Conservation (phyloP, 805 yeast genomes). For the Candida argentea region DNA sequence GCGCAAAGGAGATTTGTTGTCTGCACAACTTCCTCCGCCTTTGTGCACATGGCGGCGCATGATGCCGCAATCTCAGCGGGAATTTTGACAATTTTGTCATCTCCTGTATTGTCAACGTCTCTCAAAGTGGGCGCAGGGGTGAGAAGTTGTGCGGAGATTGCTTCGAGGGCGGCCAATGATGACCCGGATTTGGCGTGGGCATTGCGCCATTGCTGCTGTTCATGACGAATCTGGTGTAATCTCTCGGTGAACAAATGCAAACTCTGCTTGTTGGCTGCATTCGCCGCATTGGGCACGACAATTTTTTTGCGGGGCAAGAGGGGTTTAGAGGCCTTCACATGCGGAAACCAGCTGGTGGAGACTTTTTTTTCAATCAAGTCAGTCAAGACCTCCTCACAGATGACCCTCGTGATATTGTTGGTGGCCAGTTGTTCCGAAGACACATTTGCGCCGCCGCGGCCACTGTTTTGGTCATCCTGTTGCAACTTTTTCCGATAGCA, state of each 20-base stretch:
- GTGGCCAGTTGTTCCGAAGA: constrained; percentile 31
- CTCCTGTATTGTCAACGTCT: too few species aligned
- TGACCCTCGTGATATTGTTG: constrained; percentile 46
- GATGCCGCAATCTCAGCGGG: too few species aligned
- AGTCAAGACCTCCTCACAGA: constrained; percentile 50
- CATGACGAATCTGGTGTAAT: constrained; percentile 32
- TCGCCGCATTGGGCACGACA: constrained; percentile 50
- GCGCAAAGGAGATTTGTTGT: too few species aligned
- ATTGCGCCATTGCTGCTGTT: constrained; percentile 39
- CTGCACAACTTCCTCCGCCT: too few species aligned
- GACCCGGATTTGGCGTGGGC: constrained; percentile 10
- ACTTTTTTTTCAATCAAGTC: constrained; percentile 53
- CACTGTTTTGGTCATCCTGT: constrained; percentile 12
- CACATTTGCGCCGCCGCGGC: not conserved
- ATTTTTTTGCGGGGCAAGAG: constrained; percentile 17
- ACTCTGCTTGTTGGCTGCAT: constrained; percentile 39
- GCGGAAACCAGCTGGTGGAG: constrained; percentile 56
- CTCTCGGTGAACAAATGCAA: constrained; percentile 36
- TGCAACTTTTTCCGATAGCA: constrained; percentile 43
- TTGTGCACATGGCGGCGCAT: too few species aligned
- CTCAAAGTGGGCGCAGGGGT: too few species aligned
- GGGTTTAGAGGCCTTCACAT: constrained; percentile 12
- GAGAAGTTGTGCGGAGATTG: too few species aligned
- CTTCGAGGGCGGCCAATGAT: too few species aligned
- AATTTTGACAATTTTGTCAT: too few species aligned